Conservation (phyloP, 345 rosid species). For the Excoecaria cochinchinensis region DNA sequence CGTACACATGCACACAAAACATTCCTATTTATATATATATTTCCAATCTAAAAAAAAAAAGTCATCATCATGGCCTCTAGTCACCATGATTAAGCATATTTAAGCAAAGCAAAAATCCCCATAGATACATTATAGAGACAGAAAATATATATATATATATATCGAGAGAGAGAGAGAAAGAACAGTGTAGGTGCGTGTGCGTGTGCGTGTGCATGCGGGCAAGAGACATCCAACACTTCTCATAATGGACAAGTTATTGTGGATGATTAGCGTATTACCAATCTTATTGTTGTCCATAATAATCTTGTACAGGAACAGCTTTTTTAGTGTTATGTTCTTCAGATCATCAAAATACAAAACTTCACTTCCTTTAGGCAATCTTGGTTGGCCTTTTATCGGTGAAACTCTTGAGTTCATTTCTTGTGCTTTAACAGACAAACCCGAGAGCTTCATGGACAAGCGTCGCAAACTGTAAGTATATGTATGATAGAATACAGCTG, state of each 20-base stretch:
- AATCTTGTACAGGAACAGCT: constrained; percentile 34
- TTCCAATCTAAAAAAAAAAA: neutral
- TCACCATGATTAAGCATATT: constrained; percentile 27
- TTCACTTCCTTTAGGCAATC: constrained; percentile 61
- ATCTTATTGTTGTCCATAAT: constrained; percentile 24
- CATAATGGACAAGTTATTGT: constrained; percentile 39
- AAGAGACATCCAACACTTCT: neutral
- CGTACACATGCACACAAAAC: constrained; percentile 31
- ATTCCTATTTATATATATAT: neutral
- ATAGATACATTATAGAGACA: neutral
- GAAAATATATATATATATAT: too few species aligned
- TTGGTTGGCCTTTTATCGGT: constrained; percentile 89
- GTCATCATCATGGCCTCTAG: neutral
- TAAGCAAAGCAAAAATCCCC: constrained; percentile 14
- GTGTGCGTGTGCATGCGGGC: constrained; percentile 11
- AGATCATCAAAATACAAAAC: constrained; percentile 18
- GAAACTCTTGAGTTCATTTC: constrained; percentile 87
- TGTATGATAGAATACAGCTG: too few species aligned
- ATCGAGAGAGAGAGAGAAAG: constrained; percentile 13
- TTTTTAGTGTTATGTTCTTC: constrained; percentile 19
- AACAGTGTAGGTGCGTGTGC: constrained; percentile 20
- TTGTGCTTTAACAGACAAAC: constrained; percentile 79
- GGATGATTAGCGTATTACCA: constrained; percentile 26
- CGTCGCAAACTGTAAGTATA: constrained; percentile 63
- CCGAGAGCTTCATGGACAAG: constrained; percentile 84